Evolutionary conservation across 1,284 basidiomycete species (phyloP).

Genomic region (Trametes sp.): DNA sequence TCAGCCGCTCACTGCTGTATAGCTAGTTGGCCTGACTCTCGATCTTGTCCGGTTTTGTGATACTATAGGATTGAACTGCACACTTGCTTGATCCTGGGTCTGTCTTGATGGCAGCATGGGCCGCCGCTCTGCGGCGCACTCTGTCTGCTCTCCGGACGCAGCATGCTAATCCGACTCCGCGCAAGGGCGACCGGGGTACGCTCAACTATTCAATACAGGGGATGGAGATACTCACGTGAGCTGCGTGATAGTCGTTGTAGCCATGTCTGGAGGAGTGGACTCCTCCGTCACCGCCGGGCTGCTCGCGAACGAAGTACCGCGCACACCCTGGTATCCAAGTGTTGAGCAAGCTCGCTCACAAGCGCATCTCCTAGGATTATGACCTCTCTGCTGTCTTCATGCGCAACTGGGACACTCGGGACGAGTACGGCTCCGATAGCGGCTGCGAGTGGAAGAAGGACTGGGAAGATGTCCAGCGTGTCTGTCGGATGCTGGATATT

Average conservation of each 20-base stretch:
- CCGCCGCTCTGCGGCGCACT: conserved; percentile 31
- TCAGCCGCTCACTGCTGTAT: no score
- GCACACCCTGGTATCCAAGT: not conserved
- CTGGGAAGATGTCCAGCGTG: conserved; percentile 88
- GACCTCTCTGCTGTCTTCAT: conserved; percentile 91
- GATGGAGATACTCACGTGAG: not conserved
- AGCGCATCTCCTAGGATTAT: conserved; percentile 61
- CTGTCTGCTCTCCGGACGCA: conserved; percentile 33
- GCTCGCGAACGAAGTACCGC: conserved; percentile 68
- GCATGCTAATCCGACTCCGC: conserved; percentile 29
- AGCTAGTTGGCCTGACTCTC: no score
- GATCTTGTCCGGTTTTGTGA: not conserved
- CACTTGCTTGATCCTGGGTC: not conserved
- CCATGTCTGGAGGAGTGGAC: conserved; percentile 97
- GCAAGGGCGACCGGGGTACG: conserved; percentile 38
- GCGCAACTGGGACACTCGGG: conserved; percentile 92
- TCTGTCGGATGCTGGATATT: conserved; percentile 75
- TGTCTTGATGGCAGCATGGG: conserved; percentile 32
- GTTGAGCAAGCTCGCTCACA: not conserved
- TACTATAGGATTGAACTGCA: not conserved
- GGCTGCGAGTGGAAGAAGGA: conserved; percentile 97
- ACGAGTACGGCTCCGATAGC: conserved; percentile 72
- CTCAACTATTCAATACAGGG: not conserved
- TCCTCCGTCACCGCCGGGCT: conserved; percentile 86
- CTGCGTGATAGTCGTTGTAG: conserved; percentile 73